Conservation (phyloP, 2,329 filamentous ascomycete genomes). For the Colletotrichum magnum region DNA sequence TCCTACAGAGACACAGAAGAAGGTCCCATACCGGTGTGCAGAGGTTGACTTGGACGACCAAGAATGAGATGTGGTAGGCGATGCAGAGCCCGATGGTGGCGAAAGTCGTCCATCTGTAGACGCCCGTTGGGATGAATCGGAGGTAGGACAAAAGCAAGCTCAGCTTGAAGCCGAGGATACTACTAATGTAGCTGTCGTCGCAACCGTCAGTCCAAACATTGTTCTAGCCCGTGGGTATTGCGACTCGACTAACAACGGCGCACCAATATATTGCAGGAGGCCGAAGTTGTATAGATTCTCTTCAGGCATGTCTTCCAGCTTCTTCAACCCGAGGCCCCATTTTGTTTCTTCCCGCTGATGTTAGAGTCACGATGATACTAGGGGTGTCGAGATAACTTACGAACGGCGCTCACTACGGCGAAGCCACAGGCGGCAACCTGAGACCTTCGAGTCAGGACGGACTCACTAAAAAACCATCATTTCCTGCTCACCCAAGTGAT, state of each 20-base stretch:
- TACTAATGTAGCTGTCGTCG: conserved; percentile 53
- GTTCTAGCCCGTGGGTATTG: rapidly evolving
- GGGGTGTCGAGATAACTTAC: conserved; percentile 45
- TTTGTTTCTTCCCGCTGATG: conserved; percentile 53
- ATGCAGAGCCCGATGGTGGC: conserved; percentile 52
- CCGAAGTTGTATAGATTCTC: conserved; percentile 56
- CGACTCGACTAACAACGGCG: conserved; percentile 53
- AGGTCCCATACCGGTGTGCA: conserved; percentile 50
- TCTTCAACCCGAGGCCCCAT: conserved; percentile 57
- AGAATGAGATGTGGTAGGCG: conserved; percentile 56
- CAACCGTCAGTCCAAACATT: neutral
- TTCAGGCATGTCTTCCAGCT: conserved; percentile 52
- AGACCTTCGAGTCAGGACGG: neutral
- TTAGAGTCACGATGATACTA: neutral
- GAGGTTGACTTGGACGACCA: conserved; percentile 53
- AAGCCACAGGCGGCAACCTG: conserved; percentile 53
- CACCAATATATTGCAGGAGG: conserved; percentile 58
- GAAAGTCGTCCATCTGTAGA: conserved; percentile 52
- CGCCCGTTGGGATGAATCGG: conserved; percentile 57
- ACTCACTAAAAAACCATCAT: neutral
- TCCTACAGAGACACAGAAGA: neutral
- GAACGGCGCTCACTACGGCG: conserved; percentile 51
- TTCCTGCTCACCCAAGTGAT: conserved; percentile 45
- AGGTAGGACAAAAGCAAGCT: conserved; percentile 60
- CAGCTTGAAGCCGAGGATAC: conserved; percentile 63